A percentile compares a stretch with the other conserved stretches of the same genome.
Evolutionary conservation across 2,329 filamentous ascomycete genomes (phyloP).

Genomic region (Penicillium sp.): DNA sequence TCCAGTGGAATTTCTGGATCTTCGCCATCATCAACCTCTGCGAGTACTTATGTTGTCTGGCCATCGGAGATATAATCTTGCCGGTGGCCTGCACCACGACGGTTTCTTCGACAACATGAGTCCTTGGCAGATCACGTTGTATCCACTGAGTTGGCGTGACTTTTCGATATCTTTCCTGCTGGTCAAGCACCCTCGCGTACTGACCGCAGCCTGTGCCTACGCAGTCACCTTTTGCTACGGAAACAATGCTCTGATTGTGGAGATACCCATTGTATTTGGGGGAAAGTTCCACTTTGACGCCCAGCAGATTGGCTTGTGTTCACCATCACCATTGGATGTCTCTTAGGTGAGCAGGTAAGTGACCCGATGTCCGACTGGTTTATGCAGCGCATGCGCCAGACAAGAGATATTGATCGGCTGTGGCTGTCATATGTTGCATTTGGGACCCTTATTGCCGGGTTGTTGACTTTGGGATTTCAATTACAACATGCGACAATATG

Average conservation of each 20-base stretch:
- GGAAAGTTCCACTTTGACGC: slow-evolving; percentile 56
- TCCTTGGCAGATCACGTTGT: slow-evolving; percentile 48
- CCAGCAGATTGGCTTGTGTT: slow-evolving; percentile 57
- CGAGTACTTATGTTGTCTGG: slow-evolving; percentile 54
- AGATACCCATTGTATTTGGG: slow-evolving; percentile 58
- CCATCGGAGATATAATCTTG: slow-evolving; percentile 51
- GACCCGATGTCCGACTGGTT: slow-evolving; percentile 51
- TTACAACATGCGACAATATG: slow-evolving; percentile 48
- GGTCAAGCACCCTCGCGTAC: slow-evolving; percentile 44
- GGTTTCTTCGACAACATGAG: slow-evolving; percentile 37
- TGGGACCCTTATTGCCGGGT: slow-evolving; percentile 50
- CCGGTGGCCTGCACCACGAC: slow-evolving; percentile 35
- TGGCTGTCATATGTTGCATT: slow-evolving; percentile 58
- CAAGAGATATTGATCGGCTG: slow-evolving; percentile 48
- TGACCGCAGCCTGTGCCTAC: slow-evolving; percentile 53
- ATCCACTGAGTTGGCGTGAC: slow-evolving; percentile 44
- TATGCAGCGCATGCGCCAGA: slow-evolving; percentile 46
- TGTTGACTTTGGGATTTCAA: slow-evolving; percentile 56
- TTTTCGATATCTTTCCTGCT: slow-evolving; percentile 52
- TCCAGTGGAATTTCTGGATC: slow-evolving; percentile 58
- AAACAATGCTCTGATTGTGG: slow-evolving; percentile 54
- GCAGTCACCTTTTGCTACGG: slow-evolving; percentile 56
- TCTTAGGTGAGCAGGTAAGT: slow-evolving; percentile 59
- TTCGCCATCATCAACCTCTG: slow-evolving; percentile 56
- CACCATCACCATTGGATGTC: slow-evolving; percentile 55